Percentiles rank a stretch among this genome's conserved stretches.
Conservation (phyloP, 345 rosid species). For the Cardamine chenopodiifolia region DNA sequence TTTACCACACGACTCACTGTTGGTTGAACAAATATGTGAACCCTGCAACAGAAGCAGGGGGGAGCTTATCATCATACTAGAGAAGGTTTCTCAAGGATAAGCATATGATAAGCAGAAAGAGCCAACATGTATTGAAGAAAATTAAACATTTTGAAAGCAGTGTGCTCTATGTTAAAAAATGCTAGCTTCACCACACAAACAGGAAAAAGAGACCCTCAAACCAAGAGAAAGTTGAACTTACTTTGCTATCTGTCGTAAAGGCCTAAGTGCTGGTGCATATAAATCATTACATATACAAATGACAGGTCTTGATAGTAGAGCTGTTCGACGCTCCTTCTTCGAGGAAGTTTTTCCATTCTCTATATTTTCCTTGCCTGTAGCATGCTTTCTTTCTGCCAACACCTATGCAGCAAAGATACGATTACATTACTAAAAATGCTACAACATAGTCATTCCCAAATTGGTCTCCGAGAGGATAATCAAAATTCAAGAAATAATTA, state of each 20-base stretch:
- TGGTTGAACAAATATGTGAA: constrained; percentile 90
- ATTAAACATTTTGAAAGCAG: constrained; percentile 13
- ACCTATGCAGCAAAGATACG: constrained; percentile 51
- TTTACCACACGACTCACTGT: constrained; percentile 82
- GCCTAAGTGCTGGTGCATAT: constrained; percentile 88
- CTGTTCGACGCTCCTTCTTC: constrained; percentile 61
- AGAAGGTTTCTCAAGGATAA: constrained; percentile 22
- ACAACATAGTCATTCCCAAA: constrained; percentile 3
- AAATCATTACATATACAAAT: constrained; percentile 84
- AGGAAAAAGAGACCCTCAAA: constrained; percentile 21
- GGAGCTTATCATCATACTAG: constrained; percentile 25
- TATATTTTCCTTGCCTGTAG: constrained; percentile 61
- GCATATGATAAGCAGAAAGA: constrained; percentile 29
- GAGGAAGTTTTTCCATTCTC: constrained; percentile 56
- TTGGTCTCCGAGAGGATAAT: background rate
- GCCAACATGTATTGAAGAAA: background rate
- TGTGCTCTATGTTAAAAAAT: background rate
- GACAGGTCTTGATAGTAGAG: constrained; percentile 81
- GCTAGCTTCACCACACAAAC: constrained; percentile 5
- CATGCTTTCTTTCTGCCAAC: constrained; percentile 67
- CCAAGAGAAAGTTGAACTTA: constrained; percentile 46
- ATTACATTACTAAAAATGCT: constrained; percentile 12
- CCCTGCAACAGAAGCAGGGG: constrained; percentile 59
- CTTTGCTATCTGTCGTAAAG: constrained; percentile 94
- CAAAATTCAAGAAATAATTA: constrained; percentile 8